phyloP scores from a whole-genome alignment of 345 rosid species.

The Eucalyptus virginea region DNA sequence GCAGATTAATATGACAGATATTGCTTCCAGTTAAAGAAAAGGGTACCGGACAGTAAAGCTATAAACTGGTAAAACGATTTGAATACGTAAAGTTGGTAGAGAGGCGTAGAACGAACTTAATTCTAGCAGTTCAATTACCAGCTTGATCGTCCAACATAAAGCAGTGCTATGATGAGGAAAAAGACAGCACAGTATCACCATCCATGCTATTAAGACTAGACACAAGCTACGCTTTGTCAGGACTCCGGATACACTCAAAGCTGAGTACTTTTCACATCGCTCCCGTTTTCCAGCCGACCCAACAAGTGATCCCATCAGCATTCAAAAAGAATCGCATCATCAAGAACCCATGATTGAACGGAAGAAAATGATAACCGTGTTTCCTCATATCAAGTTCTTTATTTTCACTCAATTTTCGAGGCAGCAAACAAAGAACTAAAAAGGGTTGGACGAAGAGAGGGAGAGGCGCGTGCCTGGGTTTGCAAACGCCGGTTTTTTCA shows the following conservation, averaged over 20 bases:
- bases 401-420: not conserved
- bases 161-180: not conserved
- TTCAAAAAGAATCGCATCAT: not conserved
- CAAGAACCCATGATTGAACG: not conserved
- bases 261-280: not conserved
- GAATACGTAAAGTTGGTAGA: not conserved
- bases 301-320: not conserved
- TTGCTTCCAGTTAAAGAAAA: not conserved
- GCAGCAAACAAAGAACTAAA: not conserved
- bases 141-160: not conserved
- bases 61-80: not conserved
- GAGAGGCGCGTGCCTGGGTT: slow-evolving; percentile 51
- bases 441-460: not conserved
- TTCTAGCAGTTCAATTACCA: not conserved
- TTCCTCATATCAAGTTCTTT: not conserved
- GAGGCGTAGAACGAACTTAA: not conserved
- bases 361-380: not conserved
- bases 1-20: not conserved
- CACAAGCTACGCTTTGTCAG: not conserved
- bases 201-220: not conserved
- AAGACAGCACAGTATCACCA: not conserved
- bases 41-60: not conserved
- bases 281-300: not conserved
- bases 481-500: slow-evolving; percentile 51
- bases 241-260: not conserved